phyloP scores from a whole-genome alignment of 495 filamentous ascomycete genomes.

The Penicillium riverlandense region DNA sequence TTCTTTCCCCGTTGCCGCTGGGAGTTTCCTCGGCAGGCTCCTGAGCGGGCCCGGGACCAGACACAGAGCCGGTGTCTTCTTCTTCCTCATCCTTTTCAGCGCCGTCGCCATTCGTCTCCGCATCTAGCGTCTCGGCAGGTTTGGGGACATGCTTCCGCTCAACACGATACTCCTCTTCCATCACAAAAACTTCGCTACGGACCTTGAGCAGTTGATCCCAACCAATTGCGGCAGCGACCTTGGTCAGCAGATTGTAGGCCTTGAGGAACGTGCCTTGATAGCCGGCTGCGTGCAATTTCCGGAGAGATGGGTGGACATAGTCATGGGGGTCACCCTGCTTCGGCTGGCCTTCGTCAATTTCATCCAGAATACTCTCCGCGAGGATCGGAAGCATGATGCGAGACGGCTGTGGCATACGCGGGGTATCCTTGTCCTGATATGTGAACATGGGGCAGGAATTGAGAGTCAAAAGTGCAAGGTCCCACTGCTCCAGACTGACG shows the following conservation, averaged over 20 bases:
- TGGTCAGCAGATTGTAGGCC: constrained; percentile 88
- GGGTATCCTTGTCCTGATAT: constrained; percentile 95
- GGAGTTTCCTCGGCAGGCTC: constrained; percentile 14
- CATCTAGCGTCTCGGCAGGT: constrained; percentile 40
- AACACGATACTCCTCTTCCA: constrained; percentile 95
- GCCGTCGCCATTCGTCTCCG: constrained; percentile 33
- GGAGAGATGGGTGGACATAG: constrained; percentile 76
- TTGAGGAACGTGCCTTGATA: constrained; percentile 94
- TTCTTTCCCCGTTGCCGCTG: constrained; percentile 28
- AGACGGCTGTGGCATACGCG: constrained; percentile 83
- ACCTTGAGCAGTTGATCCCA: constrained; percentile 95
- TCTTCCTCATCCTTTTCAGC: constrained; percentile 18
- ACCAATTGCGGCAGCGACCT: constrained; percentile 90
- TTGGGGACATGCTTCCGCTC: constrained; percentile 70
- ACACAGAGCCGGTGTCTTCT: constrained; percentile 29
- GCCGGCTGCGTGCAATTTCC: constrained; percentile 76
- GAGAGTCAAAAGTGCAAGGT: constrained; percentile 84
- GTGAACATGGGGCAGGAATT: constrained; percentile 99
- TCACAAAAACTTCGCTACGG: constrained; percentile 94
- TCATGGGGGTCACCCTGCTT: constrained; percentile 64
- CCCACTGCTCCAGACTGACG: constrained; percentile 87
- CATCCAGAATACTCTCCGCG: constrained; percentile 85
- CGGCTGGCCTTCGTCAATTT: constrained; percentile 86
- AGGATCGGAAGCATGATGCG: constrained; percentile 81
- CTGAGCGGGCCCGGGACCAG: constrained; percentile 22